Evolutionary conservation across 331 rosid species (phyloP).

Genomic region (Telfairia occidentalis): DNA sequence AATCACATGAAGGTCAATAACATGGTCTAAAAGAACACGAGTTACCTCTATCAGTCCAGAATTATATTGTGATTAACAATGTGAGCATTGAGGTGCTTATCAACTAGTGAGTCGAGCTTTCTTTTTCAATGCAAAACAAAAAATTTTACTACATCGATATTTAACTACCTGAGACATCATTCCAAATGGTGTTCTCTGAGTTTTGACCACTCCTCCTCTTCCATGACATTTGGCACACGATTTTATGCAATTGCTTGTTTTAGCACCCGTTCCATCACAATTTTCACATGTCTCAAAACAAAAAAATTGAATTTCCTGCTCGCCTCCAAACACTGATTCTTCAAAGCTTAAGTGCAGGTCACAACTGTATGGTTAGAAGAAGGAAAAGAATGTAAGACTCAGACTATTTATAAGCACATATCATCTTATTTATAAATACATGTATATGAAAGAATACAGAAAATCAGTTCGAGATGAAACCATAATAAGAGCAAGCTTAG

Average conservation of each 20-base stretch:
- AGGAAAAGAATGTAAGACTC: not conserved
- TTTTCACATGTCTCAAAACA: slow-evolving; percentile 48
- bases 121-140: not conserved
- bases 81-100: not conserved
- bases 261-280: slow-evolving; percentile 85
- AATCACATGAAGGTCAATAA: not conserved
- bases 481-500: slow-evolving; percentile 5
- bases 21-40: not conserved
- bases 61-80: no score
- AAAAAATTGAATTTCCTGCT: slow-evolving; percentile 57
- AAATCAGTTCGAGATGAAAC: not conserved
- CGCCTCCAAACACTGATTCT: slow-evolving; percentile 76
- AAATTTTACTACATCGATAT: not conserved
- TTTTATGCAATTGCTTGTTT: slow-evolving; percentile 49
- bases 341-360: slow-evolving; percentile 75
- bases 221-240: slow-evolving; percentile 71
- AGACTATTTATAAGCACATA: not conserved
- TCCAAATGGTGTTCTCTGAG: slow-evolving; percentile 82
- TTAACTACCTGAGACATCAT: slow-evolving; percentile 66
- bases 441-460: not conserved
- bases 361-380: slow-evolving; percentile 27
- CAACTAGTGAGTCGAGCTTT: not conserved
- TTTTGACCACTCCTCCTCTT: slow-evolving; percentile 71
- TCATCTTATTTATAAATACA: not conserved
- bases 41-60: not conserved